These are phyloP conservation scores for Ceriops zippeliana DNA, from an alignment of 345 rosid genomes.

Conservation along the genomic window DNA sequence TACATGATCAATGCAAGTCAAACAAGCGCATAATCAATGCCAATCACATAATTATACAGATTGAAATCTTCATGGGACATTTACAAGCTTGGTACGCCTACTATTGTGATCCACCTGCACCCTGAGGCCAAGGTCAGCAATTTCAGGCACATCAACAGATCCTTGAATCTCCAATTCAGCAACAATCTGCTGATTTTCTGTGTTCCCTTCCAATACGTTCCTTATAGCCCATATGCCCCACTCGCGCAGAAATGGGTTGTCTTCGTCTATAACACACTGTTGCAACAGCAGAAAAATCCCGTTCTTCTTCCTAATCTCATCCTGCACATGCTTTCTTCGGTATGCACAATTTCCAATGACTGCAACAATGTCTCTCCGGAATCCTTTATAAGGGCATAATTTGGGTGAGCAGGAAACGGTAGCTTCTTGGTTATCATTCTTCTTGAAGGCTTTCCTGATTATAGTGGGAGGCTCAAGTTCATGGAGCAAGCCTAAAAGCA, in stretches of 20 bases:
- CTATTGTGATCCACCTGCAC: constrained; percentile 63
- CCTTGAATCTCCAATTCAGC: constrained; percentile 75
- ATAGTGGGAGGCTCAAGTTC: constrained; percentile 66
- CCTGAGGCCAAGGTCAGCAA: constrained; percentile 58
- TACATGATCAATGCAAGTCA: neutral
- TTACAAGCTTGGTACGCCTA: constrained; percentile 67
- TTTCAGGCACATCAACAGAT: constrained; percentile 62
- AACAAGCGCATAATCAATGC: neutral
- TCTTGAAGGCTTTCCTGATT: constrained; percentile 50
- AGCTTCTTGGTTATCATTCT: constrained; percentile 28
- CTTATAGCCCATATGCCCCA: constrained; percentile 81
- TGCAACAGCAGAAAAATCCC: constrained; percentile 61
- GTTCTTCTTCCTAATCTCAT: constrained; percentile 57
- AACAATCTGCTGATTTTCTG: constrained; percentile 54
- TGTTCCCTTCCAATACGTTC: constrained; percentile 69
- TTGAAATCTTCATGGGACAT: constrained; percentile 14
- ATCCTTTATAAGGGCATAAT: constrained; percentile 67
- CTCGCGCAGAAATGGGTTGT: constrained; percentile 72
- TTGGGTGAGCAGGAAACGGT: constrained; percentile 19
- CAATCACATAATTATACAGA: neutral
- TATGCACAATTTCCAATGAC: constrained; percentile 71
- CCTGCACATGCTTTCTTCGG: constrained; percentile 60
- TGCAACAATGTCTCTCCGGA: constrained; percentile 70
- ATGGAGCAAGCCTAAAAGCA: constrained; percentile 46
- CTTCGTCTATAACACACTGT: constrained; percentile 70